Base-by-base conservation (phyloP, 2,329 filamentous ascomycete species). In the Aureobasidium sp. region DNA sequence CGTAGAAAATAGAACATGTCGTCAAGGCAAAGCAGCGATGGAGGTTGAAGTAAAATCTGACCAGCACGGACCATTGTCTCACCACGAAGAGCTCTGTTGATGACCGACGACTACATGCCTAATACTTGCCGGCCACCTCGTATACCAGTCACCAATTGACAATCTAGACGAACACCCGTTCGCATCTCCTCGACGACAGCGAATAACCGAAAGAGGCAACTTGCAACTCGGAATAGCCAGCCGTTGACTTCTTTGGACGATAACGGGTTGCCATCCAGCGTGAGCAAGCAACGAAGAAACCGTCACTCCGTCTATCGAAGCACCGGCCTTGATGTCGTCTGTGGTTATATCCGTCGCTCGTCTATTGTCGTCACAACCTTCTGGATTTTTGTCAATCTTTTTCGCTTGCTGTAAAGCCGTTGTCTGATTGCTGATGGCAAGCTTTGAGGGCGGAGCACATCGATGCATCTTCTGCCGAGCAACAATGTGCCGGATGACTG, bases 31-130 rank as follows among this genome's bases (percentile, higher is more conserved):
- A 49, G 17, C 29, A 49, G 45, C 45, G 24, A 49, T 19, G 45
- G 47, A 50, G 47, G 47, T 50, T 40, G 27, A 24, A 32, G n/a
- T n/a, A n/a, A 4, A 40, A 40, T 30, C 10, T 25, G 45, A 10
- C 1, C 45, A 49, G 47, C 47, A 50, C 47, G 47, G 47, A 37
- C 47, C 47, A 50, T n/a, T 50, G 47, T 50, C 47, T 50, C 47
- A 50, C 25, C 24, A 39, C 27, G 16, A 37, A 24, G 27, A 29
- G 16, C n/a, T 21, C 32, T 12, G 35, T n/a, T n/a, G n/a, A n/a
- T n/a, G n/a, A 30, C 6, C 6, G 27, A 12, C 35, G 17, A 39
- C 30, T 27, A 32, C 35, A 21, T 48, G 16, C 16, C 7, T 34
- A 29, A 49, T 16, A 14, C 22, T 29, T 16, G n/a, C 25, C 6